A percentile compares a stretch with the other conserved stretches of the same genome.
Conservation (phyloP, 495 filamentous ascomycete species). For the Penicillium riverlandense region DNA sequence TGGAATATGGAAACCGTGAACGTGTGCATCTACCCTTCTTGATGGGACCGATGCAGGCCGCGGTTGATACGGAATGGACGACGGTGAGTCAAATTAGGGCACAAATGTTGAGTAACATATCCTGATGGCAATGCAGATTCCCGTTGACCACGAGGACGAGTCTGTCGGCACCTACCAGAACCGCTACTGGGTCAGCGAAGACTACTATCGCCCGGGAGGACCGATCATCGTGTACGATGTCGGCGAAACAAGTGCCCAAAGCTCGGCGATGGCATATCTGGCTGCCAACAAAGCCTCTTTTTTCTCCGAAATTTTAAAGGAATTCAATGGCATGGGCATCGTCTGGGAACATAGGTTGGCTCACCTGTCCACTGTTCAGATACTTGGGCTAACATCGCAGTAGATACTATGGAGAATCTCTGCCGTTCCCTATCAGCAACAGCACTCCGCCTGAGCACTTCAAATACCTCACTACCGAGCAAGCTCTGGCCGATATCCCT, state of each 20-base stretch:
- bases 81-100: constrained; percentile 11
- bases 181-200: constrained; percentile 47
- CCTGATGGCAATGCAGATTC: constrained; percentile 24
- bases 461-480: constrained; percentile 41
- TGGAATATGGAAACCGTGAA: background rate
- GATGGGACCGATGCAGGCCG: background rate
- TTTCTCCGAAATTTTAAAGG: constrained; percentile 34
- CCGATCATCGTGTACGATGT: constrained; percentile 49
- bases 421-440: constrained; percentile 37
- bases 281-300: constrained; percentile 28
- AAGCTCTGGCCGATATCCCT: constrained; percentile 47
- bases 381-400: background rate
- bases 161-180: constrained; percentile 43
- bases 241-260: constrained; percentile 37
- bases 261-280: constrained; percentile 18
- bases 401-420: constrained; percentile 47
- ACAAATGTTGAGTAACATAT: background rate
- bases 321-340: constrained; percentile 47
- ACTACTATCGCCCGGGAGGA: constrained; percentile 41
- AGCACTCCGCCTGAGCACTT: constrained; percentile 41
- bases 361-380: background rate
- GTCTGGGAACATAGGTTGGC: constrained; percentile 52
- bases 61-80: constrained; percentile 13
- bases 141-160: constrained; percentile 37
- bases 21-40: constrained; percentile 2